Evolutionary conservation across 768 basidiomycete species (phyloP).

Genomic region (Austroboletus festivus): DNA sequence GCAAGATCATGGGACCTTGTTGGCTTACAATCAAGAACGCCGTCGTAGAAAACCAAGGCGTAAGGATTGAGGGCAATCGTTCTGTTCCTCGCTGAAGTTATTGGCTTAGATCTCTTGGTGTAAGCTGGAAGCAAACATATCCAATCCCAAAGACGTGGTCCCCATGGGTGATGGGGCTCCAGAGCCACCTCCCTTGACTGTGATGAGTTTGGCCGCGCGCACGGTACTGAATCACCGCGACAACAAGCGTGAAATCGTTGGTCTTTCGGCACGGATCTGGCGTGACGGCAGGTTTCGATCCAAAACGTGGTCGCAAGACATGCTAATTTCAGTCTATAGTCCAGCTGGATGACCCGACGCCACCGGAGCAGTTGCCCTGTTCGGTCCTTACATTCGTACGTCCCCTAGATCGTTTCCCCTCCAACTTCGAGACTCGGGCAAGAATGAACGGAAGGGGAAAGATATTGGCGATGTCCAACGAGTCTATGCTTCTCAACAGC

Average conservation of each 20-base stretch:
- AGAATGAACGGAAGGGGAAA: conserved; percentile 60
- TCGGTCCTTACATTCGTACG: conserved; percentile 85
- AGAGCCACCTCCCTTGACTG: conserved; percentile 83
- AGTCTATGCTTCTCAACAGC: conserved; percentile 80
- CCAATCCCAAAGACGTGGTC: conserved; percentile 84
- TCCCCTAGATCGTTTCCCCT: conserved; percentile 83
- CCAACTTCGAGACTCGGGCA: conserved; percentile 73
- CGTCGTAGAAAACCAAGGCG: conserved; percentile 72
- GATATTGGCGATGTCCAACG: conserved; percentile 75
- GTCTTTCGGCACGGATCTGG: conserved; percentile 83
- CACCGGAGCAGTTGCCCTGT: conserved; percentile 82
- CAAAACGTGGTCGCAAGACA: not conserved
- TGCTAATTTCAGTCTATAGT: conserved; percentile 42
- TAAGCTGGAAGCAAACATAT: conserved; percentile 82
- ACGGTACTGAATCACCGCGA: conserved; percentile 92
- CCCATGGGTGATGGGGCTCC: conserved; percentile 74
- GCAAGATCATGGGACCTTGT: conserved; percentile 98
- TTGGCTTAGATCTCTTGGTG: conserved; percentile 89
- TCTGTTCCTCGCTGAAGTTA: not conserved
- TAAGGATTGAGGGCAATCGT: conserved; percentile 35
- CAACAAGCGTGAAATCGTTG: conserved; percentile 93
- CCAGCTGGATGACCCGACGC: conserved; percentile 86
- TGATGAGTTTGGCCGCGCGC: conserved; percentile 84
- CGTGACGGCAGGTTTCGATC: conserved; percentile 48
- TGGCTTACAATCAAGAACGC: conserved; percentile 88